Percentiles rank a stretch among this genome's conserved stretches.
phyloP scores from a whole-genome alignment of 192 early-diverging fungal species.

The Thamnidium elegans region DNA sequence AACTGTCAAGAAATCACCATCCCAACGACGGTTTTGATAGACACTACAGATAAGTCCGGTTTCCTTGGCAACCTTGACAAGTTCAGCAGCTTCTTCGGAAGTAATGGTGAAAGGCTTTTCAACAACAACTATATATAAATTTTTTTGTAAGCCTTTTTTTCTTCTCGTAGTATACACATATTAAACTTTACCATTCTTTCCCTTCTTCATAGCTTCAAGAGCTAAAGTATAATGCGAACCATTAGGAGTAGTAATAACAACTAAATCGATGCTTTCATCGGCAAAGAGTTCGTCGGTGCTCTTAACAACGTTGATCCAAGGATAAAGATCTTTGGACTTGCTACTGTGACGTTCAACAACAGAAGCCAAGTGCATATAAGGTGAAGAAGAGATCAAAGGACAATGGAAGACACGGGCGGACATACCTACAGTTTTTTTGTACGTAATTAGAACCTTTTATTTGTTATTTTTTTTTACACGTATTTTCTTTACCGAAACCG shows the following conservation, averaged over 20 bases:
- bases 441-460: not conserved
- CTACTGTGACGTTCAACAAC: slow-evolving; percentile 57
- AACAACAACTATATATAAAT: slow-evolving; percentile 45
- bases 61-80: slow-evolving; percentile 56
- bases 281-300: slow-evolving; percentile 55
- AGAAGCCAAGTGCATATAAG: slow-evolving; percentile 48
- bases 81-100: slow-evolving; percentile 54
- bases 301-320: slow-evolving; percentile 46
- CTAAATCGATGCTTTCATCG: slow-evolving; percentile 54
- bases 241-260: slow-evolving; percentile 75
- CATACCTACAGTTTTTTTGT: slow-evolving; percentile 21
- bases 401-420: slow-evolving; percentile 58
- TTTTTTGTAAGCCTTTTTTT: not conserved
- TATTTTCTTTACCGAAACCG: slow-evolving; percentile 60
- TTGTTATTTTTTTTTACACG: not conserved
- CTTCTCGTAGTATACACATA: not conserved
- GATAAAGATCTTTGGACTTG: slow-evolving; percentile 44
- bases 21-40: slow-evolving; percentile 80
- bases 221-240: slow-evolving; percentile 60
- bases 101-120: slow-evolving; percentile 78
- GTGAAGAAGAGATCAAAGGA: slow-evolving; percentile 54
- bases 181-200: slow-evolving; percentile 56
- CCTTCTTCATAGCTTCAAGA: slow-evolving; percentile 54
- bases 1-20: slow-evolving; percentile 78
- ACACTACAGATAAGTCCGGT: slow-evolving; percentile 59